Evolutionary conservation across 2,329 filamentous ascomycete species (phyloP), one percentile per base, ranked within the genome.

Genomic region (Penicillium sp.): DNA sequence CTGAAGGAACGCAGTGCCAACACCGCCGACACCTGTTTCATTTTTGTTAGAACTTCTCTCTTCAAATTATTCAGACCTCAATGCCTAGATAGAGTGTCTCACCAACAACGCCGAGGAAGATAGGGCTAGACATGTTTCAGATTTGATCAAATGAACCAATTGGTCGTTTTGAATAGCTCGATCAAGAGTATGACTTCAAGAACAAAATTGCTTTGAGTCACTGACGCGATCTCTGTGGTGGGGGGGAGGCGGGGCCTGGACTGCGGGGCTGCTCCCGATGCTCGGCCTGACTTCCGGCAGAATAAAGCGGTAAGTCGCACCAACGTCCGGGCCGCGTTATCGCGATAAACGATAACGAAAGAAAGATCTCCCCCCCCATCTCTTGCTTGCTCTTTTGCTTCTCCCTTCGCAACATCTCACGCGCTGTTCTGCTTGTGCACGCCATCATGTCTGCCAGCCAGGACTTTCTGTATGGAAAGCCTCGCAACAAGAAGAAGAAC

Each of bases 1-100:
- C 63, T 81, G 80, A 59, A 97, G 84, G 81, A 97, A 97, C 77
- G 85, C 86, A 75, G 92, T 92, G 68, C 94, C 94, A 58, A 97
- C 94, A 61, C 93, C 93, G 64, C 94, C 94, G 66, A 89, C 89
- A 69, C 94, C 92, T 95, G 68, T 21, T 49, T 41, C 27, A 46
- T 45, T 32, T 27, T 44, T 8, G 5, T 54, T 45, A 52, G 48
- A 22, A 16, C 40, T 24, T 24, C 8, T n/a, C 21, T 54, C 34
- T 18, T 39, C 27, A 31, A 38, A 16, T 38, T 11, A 45, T 36
- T 18, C 29, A 32, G 27, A 40, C 8, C 13, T 36, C 41, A 46
- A 43, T 46, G 32, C 41, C 45, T 11, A 13, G 13, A 5, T n/a
- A 43, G 53, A 42, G 27, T 48, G 59, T 66, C 34, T 36, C 63